Evolutionary conservation across 139 green algal species (phyloP), one percentile per base, ranked within the genome.

Genomic region (Picochlorum sp.): DNA sequence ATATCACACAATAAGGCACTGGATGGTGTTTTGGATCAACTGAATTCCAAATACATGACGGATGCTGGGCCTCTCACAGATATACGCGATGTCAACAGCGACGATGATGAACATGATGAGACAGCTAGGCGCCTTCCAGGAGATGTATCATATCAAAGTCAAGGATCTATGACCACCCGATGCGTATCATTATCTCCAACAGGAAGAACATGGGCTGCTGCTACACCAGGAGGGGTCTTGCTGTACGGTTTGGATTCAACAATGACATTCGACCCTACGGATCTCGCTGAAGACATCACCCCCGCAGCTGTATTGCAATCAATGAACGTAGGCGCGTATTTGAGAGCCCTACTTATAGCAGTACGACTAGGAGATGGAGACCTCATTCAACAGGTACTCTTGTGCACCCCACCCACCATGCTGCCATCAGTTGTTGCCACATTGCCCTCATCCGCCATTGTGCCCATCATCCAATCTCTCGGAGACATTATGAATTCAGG

Each of bases 181-280:
- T 82, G 74, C 45, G 70, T 97, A 5, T 71, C 82, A 10, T 83
- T 98, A 62, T 88, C 80, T 3, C 92, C 92, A 44, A 95, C 85
- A 2, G 91, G 88, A 1, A 78, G 80, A 28, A 64, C 56, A 21
- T 98, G 88, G 87, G 87, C 85, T 9, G 92, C 90, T 16, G 91
- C 89, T 18, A 94, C 86, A 4, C 96, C 92, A 1, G 87, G 95
- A 64, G 92, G 92, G 4, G 51, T 98, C 46, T 72, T 96, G 59
- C 32, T 98, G 23, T 98, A 95, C 77, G 46, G 73, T 37, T 68
- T 91, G 37, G 92, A 96, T 69, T 71, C 82, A 6, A 75, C 66
- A 23, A 9, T 86, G 38, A 61, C 84, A n/a, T 98, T 98, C 68
- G 92, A 98, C 70, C 92, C 92, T 2, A 92, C 85, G 1, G 90